Base-by-base conservation (phyloP, 2,329 filamentous ascomycete species). In the Pyricularia pennisetigena region DNA sequence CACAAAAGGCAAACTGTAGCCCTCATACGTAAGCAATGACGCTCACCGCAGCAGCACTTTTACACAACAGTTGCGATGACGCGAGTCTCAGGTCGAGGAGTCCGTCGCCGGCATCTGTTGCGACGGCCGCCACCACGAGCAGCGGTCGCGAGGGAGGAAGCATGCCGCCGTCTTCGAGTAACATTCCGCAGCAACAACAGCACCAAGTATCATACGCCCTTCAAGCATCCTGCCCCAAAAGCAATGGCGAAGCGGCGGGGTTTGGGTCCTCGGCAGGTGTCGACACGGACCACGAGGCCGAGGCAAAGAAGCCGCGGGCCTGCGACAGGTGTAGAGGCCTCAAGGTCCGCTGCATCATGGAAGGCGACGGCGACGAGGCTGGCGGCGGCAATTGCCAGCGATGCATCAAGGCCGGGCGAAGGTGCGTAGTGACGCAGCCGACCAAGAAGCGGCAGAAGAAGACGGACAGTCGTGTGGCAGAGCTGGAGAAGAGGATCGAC, bases 401-500 rank as follows among this genome's bases (percentile, higher is more conserved):
- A 71, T 97, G 93, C 76, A 85, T 86, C 66, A 97, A 96, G 79
- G 91, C 92, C 2, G 87, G 88, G n/a, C 83, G 93, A 54, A 83
- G 83, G 71, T 97, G 93, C 75, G 80, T 94, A 59, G 89, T 94
- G 70, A 96, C 92, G 0, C 86, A 88, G 71, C 92, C 85, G 16
- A 86, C 83, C 32, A 77, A 92, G 59, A 97, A 96, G 79, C 85
- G 93, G 63, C 92, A 94, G 81, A 97, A 94, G 82, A 97, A 97
- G 82, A 93, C 92, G 68, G 94, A 97, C 76, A 94, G 88, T 72
- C 85, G 93, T 67, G 93, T 97, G 14, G 90, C 93, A 9, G 93
- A 97, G 81, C 83, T 97, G 67, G 93, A 97, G 82, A 93, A 90
- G 82, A 96, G 96, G 81, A 94, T 97, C 71, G 93, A 97, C 80